Base-by-base conservation (phyloP, 441 rosid genomes). In the Gossypium armourianum region DNA sequence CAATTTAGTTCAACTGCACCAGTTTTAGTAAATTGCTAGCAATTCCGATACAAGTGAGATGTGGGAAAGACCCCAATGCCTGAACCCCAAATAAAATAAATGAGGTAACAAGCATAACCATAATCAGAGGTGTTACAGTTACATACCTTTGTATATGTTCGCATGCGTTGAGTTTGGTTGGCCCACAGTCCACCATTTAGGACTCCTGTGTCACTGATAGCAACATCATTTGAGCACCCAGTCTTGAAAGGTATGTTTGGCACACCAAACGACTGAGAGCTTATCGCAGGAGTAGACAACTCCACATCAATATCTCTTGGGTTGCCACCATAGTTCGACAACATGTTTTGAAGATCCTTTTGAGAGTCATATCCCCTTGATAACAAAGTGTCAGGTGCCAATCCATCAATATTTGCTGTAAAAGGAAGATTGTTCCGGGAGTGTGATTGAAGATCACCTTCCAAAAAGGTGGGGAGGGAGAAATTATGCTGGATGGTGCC, bases 251-350 rank as follows among this genome's bases (percentile, higher is more conserved):
- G 82, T 32, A 91, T 81, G 80, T 80, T 87, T 17, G 96, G 91
- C 78, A 90, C 79, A 26, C 94, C 98, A 74, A 94, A 94, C 19
- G 98, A 90, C 77, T 94, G 98, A 57, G 98, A 86, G 80, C 97
- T 86, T 70, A 87, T 83, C 28, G 85, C 98, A 49, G 97, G 93
- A 72, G 93, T 87, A 61, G 98, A 93, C 78, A 91, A 84, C 75
- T 93, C 98, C 2, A 96, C 90, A 73, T 89, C 96, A 65, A 93
- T 88, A 76, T 91, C 97, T 73, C 88, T 86, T 28, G 90, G 87
- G 13, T 82, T 80, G 62, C 89, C 83, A 55, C 90, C 96, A 80
- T 90, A 94, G 73, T 83, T 91, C 57, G 90, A 79, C 70, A 94
- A 89, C 86, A 94, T 74, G 83, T 91, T 87, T 72, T 90, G 98